Percentiles rank a stretch among this genome's conserved stretches.
Conservation (phyloP, 2,329 filamentous ascomycete species). For the Fusarium chaquense region DNA sequence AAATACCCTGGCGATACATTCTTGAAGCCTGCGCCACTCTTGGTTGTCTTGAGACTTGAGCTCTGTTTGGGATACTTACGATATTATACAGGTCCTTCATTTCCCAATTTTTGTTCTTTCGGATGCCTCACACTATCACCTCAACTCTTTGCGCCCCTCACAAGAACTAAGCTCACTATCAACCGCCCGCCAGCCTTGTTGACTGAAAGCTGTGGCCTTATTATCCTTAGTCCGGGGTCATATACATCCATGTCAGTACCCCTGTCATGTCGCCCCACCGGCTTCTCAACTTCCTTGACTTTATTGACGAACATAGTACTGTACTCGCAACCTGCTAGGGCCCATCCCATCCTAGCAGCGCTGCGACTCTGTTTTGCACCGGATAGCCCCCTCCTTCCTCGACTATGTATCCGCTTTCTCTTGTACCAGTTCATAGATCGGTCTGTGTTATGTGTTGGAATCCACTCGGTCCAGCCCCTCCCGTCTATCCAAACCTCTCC, state of each 20-base stretch:
- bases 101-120: conserved; percentile 26
- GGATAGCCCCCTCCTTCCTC: conserved; percentile 32
- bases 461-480: conserved; percentile 46
- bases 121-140: conserved; percentile 21
- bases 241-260: conserved; percentile 29
- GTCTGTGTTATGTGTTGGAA: conserved; percentile 46
- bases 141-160: conserved; percentile 10
- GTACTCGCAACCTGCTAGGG: conserved; percentile 39
- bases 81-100: conserved; percentile 33
- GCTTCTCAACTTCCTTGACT: conserved; percentile 45
- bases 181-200: conserved; percentile 39
- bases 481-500: conserved; percentile 46
- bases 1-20: conserved; percentile 47
- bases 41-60: conserved; percentile 46
- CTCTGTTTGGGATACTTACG: conserved; percentile 38
- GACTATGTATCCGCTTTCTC: conserved; percentile 33
- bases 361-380: conserved; percentile 45
- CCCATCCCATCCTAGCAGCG: conserved; percentile 40
- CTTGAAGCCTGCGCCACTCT: conserved; percentile 47
- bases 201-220: conserved; percentile 45
- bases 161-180: conserved; percentile 20
- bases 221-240: conserved; percentile 45
- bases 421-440: conserved; percentile 46
- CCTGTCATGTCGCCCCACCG: conserved; percentile 36
- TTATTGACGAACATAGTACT: conserved; percentile 42